Evolutionary conservation across 2,329 filamentous ascomycete species (phyloP).

Genomic region (Fonsecaea multimorphosa): DNA sequence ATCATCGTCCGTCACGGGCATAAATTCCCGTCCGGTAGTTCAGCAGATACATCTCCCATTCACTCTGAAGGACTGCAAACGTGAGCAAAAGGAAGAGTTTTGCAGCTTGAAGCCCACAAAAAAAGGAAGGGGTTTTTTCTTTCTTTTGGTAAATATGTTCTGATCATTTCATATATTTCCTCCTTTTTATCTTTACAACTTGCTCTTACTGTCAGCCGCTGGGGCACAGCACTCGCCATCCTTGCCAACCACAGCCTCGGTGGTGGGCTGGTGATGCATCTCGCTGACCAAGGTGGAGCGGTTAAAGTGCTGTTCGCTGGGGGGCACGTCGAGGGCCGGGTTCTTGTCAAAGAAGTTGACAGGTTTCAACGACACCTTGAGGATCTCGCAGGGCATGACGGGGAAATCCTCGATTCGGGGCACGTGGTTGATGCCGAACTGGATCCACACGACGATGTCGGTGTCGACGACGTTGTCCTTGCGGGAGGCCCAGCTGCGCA

Average conservation of each 20-base stretch:
- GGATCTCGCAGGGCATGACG: constrained; percentile 68
- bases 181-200: constrained; percentile 16
- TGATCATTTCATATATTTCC: too few relatives aligned
- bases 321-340: constrained; percentile 56
- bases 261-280: constrained; percentile 34
- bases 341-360: constrained; percentile 61
- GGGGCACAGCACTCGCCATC: constrained; percentile 28
- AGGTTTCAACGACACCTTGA: constrained; percentile 56
- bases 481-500: constrained; percentile 59
- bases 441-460: constrained; percentile 63
- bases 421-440: constrained; percentile 67
- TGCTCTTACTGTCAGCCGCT: constrained; percentile 28
- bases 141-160: too few relatives aligned
- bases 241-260: constrained; percentile 28
- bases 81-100: too few relatives aligned
- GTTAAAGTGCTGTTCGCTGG: constrained; percentile 51
- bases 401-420: constrained; percentile 71
- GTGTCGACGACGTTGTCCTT: constrained; percentile 55
- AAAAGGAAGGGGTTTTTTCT: too few relatives aligned
- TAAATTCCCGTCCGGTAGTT: too few relatives aligned
- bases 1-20: too few relatives aligned
- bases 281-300: constrained; percentile 39
- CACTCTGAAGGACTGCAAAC: too few relatives aligned
- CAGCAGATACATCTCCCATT: too few relatives aligned
- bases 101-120: too few relatives aligned